These are phyloP conservation scores for Wallemia mellicola DNA, from an alignment of 1,284 basidiomycete genomes.

Conservation along the genomic window DNA sequence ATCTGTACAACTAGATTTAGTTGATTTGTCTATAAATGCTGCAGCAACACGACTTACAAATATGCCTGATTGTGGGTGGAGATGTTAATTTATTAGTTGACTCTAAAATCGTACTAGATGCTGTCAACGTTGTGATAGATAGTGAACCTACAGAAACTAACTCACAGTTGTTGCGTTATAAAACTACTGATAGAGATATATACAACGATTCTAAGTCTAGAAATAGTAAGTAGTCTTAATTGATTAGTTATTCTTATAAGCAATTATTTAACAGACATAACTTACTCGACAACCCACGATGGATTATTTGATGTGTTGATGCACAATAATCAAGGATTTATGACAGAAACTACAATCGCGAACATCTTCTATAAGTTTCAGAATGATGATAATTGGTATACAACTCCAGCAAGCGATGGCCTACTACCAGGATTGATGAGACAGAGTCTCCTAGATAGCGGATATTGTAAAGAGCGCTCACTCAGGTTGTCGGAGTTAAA, in stretches of 20 bases:
- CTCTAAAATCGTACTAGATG: not conserved
- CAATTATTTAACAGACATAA: not conserved
- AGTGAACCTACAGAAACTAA: not conserved
- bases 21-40: not conserved
- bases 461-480: not conserved
- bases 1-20: not conserved
- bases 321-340: not conserved
- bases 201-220: not conserved
- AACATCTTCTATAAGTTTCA: not conserved
- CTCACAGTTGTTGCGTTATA: not conserved
- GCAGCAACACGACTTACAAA: not conserved
- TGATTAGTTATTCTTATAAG: not conserved
- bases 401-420: not conserved
- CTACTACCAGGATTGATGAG: not conserved
- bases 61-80: not conserved
- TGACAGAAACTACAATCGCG: not conserved
- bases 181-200: not conserved
- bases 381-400: not conserved
- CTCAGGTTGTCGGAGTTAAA: not conserved
- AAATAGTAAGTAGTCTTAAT: not conserved
- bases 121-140: not conserved
- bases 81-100: not conserved
- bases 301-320: not conserved
- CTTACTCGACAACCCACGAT: not conserved
- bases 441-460: not conserved